Evolutionary conservation across 805 yeast genomes (phyloP).

Genomic region (Tetrapisispora phaffii): DNA sequence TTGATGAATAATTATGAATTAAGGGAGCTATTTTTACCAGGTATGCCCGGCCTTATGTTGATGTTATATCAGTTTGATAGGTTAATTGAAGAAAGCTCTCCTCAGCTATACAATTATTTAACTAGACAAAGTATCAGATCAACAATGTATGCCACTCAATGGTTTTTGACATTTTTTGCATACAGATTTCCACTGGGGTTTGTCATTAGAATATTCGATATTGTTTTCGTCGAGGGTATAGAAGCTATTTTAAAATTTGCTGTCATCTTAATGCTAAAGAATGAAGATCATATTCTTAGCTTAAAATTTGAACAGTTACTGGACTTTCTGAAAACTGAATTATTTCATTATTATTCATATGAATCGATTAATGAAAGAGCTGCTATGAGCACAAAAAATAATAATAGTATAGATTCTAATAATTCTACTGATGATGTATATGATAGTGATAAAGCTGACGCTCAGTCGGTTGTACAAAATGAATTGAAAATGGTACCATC

Average conservation of each 20-base stretch:
- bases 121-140: slow-evolving; percentile 79
- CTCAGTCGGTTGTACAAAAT: slow-evolving; percentile 10
- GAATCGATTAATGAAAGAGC: slow-evolving; percentile 18
- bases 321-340: slow-evolving; percentile 65
- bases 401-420: slow-evolving; percentile 14
- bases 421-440: not conserved
- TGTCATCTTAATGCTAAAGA: slow-evolving; percentile 64
- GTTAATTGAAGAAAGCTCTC: slow-evolving; percentile 65
- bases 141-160: slow-evolving; percentile 94
- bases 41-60: slow-evolving; percentile 87
- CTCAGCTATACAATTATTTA: slow-evolving; percentile 65
- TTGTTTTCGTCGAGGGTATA: slow-evolving; percentile 81
- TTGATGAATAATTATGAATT: slow-evolving; percentile 81
- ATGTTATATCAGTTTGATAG: slow-evolving; percentile 86
- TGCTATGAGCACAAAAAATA: not conserved
- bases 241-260: slow-evolving; percentile 83
- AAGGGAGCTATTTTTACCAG: slow-evolving; percentile 68
- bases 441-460: slow-evolving; percentile 4
- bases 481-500: slow-evolving; percentile 7
- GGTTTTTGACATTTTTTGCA: slow-evolving; percentile 93
- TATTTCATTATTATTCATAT: slow-evolving; percentile 61
- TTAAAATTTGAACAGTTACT: slow-evolving; percentile 70
- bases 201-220: slow-evolving; percentile 79
- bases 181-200: slow-evolving; percentile 87
- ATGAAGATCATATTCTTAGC: slow-evolving; percentile 46